phyloP scores from a whole-genome alignment of 1,284 basidiomycete genomes.

The Cystobasidium sp. region DNA sequence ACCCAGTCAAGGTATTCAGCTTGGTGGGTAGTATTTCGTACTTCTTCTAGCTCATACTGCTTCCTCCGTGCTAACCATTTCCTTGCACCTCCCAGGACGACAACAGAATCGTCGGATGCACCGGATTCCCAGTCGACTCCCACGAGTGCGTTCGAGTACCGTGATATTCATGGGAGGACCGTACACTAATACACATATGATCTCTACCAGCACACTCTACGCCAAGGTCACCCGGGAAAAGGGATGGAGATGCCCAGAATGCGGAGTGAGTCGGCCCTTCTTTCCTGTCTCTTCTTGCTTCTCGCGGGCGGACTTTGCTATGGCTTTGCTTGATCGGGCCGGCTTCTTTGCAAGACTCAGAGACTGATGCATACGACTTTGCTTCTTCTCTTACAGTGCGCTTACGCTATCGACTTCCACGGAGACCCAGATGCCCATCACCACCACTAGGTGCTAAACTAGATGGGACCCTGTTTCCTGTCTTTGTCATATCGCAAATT shows the following conservation, averaged over 20 bases:
- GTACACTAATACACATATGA: not conserved
- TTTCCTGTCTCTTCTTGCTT: not conserved
- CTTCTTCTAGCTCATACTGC: not conserved
- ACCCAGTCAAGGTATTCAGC: conserved; percentile 43
- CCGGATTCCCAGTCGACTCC: conserved; percentile 46
- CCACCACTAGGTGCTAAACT: conserved; percentile 19
- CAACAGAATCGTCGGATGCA: conserved; percentile 45
- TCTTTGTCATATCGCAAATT: too few relatives aligned
- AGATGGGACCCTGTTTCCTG: too few relatives aligned
- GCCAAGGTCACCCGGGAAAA: conserved; percentile 25
- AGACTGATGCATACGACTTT: too few relatives aligned
- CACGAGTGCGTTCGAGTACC: conserved; percentile 37
- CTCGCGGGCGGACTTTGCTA: not conserved
- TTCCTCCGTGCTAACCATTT: not conserved
- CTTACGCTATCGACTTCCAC: conserved; percentile 33
- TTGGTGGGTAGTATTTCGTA: conserved; percentile 9
- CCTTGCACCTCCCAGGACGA: conserved; percentile 29
- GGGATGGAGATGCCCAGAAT: conserved; percentile 38
- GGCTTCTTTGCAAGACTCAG: too few relatives aligned
- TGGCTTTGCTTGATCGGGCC: not conserved
- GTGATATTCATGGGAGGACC: not conserved
- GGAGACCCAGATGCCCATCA: conserved; percentile 38
- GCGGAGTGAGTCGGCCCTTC: conserved; percentile 30
- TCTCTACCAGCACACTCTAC: conserved; percentile 35
- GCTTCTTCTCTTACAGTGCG: not conserved